phyloP scores from a whole-genome alignment of 1,284 basidiomycete genomes.

The Omphalotus olearius region DNA sequence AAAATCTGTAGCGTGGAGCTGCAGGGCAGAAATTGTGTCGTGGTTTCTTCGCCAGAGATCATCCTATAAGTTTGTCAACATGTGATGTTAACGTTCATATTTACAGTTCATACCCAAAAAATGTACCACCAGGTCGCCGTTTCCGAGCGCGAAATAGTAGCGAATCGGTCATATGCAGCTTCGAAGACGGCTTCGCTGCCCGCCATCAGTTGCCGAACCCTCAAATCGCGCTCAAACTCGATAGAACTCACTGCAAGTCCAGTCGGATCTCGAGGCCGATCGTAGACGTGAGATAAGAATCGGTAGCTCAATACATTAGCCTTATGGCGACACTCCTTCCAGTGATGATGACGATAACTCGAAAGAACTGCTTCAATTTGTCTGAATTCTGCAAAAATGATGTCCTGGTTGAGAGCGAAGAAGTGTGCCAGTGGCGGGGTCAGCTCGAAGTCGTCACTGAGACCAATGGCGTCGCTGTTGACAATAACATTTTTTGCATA shows the following conservation, averaged over 20 bases:
- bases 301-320: constrained; percentile 55
- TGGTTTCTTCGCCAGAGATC: constrained; percentile 70
- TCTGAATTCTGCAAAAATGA: constrained; percentile 44
- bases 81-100: constrained; percentile 11
- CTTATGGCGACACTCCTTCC: constrained; percentile 53
- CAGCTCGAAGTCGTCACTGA: constrained; percentile 66
- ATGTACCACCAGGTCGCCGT: constrained; percentile 80
- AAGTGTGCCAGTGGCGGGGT: constrained; percentile 63
- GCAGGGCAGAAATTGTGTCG: constrained; percentile 46
- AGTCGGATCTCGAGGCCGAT: constrained; percentile 43
- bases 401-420: constrained; percentile 53
- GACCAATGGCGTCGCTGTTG: constrained; percentile 55
- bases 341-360: constrained; percentile 51
- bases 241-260: constrained; percentile 43
- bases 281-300: constrained; percentile 64
- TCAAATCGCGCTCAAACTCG: constrained; percentile 46
- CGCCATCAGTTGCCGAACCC: constrained; percentile 52
- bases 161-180: constrained; percentile 56
- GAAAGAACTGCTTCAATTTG: constrained; percentile 46
- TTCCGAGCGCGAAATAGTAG: constrained; percentile 46
- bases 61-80: constrained; percentile 39
- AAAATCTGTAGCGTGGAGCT: constrained; percentile 54
- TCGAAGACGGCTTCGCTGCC: constrained; percentile 46
- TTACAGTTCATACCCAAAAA: constrained; percentile 58
- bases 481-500: constrained; percentile 53